Evolutionary conservation across 2,329 filamentous ascomycete genomes (phyloP), one percentile per base, ranked within the genome.

Genomic region (Rhinocladiella mackenziei): DNA sequence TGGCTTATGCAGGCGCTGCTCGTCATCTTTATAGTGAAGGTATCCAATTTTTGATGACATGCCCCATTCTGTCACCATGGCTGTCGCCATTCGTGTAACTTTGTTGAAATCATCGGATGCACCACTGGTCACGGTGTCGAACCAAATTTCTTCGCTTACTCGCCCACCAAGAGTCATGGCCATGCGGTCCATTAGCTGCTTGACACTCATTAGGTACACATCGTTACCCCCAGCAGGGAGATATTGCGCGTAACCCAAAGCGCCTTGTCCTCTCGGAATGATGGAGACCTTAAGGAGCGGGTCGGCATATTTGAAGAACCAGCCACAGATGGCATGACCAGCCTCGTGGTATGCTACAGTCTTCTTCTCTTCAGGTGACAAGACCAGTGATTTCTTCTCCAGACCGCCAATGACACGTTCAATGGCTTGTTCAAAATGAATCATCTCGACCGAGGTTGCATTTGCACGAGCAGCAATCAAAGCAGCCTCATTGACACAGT

Each of bases 41-140:
- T 89, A 89, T 20, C 91, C 91, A 34, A 98, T 83, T 71, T 94
- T 94, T 56, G 86, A 80, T 29, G 86, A 94, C 92, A 98, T 98
- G 56, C 92, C 92, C 83, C 89, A 98, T 65, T 95, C 87, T n/a
- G 91, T 98, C 20, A 98, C 92, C 92, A 98, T 98, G 51, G 86
- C 84, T 13, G 86, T 94, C 3, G 92, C 94, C 85, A 96, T 91
- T 44, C 83, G 80, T 2, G 92, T 96, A 29, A 97, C 92, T 71
- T 98, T 98, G 69, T 92, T 91, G 78, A 98, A 98, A 65, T 98
- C 92, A 65, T 97, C 92, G 41, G 83, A 89, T 14, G 91, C 92
- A 45, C 92, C 92, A 34, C 86, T 92, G 1, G 92, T 98, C 14
- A 98, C 92, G 0, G 89, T 94, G 23, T 92, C 84, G 68, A 98